Conservation (phyloP, 495 filamentous ascomycete genomes). For the Lepraria neglecta region DNA sequence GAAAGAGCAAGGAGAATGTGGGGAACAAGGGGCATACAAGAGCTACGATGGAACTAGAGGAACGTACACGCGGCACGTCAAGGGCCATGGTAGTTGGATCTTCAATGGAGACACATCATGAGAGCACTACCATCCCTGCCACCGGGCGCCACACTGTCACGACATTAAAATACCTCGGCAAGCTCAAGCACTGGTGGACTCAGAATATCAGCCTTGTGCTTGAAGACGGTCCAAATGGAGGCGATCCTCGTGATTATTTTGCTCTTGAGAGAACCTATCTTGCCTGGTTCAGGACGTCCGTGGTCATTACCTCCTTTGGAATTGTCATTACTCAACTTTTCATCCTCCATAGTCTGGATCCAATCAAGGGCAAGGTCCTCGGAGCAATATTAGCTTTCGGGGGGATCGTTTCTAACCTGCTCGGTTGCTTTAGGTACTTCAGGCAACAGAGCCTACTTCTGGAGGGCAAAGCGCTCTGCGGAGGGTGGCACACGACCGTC, state of each 20-base stretch:
- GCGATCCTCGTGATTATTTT: slow-evolving; percentile 27
- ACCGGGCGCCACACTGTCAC: background rate
- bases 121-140: background rate
- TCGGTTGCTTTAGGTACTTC: slow-evolving; percentile 26
- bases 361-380: slow-evolving; percentile 15
- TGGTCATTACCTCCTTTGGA: slow-evolving; percentile 19
- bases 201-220: slow-evolving; percentile 19
- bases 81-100: background rate
- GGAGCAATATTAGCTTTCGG: slow-evolving; percentile 13
- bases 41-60: slow-evolving; percentile 10
- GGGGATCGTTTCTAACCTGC: slow-evolving; percentile 14
- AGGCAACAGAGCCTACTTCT: slow-evolving; percentile 18
- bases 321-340: slow-evolving; percentile 24
- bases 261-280: slow-evolving; percentile 27
- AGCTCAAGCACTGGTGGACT: slow-evolving; percentile 21
- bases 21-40: background rate
- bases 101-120: background rate
- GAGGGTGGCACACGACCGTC: slow-evolving; percentile 7
- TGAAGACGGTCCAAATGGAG: background rate
- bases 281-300: slow-evolving; percentile 23
- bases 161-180: background rate
- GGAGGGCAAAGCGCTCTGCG: slow-evolving; percentile 11
- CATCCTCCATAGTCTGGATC: slow-evolving; percentile 11
- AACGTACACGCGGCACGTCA: background rate
- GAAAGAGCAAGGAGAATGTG: background rate